Evolutionary conservation across 2,329 filamentous ascomycete genomes (phyloP), one percentile per base, ranked within the genome.

Genomic region (Colletotrichum zoysiae): DNA sequence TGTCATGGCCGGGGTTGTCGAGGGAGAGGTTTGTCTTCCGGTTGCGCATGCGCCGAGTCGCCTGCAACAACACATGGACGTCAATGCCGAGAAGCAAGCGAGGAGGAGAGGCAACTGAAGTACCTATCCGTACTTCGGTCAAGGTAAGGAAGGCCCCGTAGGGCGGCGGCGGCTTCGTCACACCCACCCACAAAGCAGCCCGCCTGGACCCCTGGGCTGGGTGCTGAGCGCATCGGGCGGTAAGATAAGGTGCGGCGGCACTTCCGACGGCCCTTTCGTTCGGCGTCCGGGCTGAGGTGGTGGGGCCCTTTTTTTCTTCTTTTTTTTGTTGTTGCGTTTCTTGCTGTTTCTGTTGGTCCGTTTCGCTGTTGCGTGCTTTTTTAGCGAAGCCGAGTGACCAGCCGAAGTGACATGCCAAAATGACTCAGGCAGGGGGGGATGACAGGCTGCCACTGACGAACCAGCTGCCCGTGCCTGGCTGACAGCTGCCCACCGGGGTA

Each of bases 271-370:
- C 53, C 59, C 44, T 55, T 42, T 35, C n/a, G 38, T 26, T 46
- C 33, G 65, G 70, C 59, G 65, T 72, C 65, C 59, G 59, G 65
- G 65, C 26, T 9, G n/a, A 11, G 26, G 50, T 26, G 23, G 64
- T 70, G 64, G 65, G 57, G 23, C 63, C 12, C 3, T 11, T 23
- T 40, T 20, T 58, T 59, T 46, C 3, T 11, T 44, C 8, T 7
- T 18, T 38, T 40, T 20, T 58, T 59, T 46, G n/a, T 11, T 44
- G 18, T 8, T 20, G 30, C 46, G 30, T 46, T 44, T 68, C 18
- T 46, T 67, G 33, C 9, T 62, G 65, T 68, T 68, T 68, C 44
- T 63, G 51, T 65, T 63, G 58, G 64, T 14, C 51, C 38, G 38
- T 68, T 20, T 46, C 1, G 26, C 26, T 44, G 23, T 61, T 67